Conservation (phyloP, 257 asterid species). For the Scutellaria barbata region DNA sequence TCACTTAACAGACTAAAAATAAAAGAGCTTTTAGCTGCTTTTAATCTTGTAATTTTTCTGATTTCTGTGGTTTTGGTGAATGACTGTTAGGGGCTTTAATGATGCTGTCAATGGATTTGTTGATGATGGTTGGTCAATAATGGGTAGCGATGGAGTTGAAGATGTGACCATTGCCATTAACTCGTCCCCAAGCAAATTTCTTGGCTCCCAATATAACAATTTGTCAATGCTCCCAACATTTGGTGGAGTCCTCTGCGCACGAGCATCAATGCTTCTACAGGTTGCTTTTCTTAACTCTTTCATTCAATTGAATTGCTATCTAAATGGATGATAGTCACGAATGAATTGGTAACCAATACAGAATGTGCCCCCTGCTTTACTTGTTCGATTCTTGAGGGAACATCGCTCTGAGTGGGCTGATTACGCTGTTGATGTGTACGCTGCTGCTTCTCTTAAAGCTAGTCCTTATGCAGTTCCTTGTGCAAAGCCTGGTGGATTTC, state of each 20-base stretch:
- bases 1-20: background rate
- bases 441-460: slow-evolving; percentile 86
- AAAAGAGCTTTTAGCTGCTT: no score
- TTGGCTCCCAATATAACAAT: slow-evolving; percentile 68
- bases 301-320: background rate
- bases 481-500: slow-evolving; percentile 75
- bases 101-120: slow-evolving; percentile 95
- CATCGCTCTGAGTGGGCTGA: slow-evolving; percentile 98
- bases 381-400: slow-evolving; percentile 85
- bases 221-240: slow-evolving; percentile 73
- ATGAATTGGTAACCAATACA: slow-evolving; percentile 31
- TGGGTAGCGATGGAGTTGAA: slow-evolving; percentile 85
- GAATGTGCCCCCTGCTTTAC: slow-evolving; percentile 90
- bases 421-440: slow-evolving; percentile 83
- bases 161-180: slow-evolving; percentile 84
- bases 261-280: slow-evolving; percentile 98
- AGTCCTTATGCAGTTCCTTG: slow-evolving; percentile 79
- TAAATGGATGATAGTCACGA: background rate
- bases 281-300: slow-evolving; percentile 34
- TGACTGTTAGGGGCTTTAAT: slow-evolving; percentile 73
- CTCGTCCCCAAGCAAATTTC: slow-evolving; percentile 77
- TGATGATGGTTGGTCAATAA: slow-evolving; percentile 95
- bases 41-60: background rate
- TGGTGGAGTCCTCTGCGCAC: slow-evolving; percentile 93
- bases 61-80: slow-evolving; percentile 10